Evolutionary conservation across 2,329 filamentous ascomycete species (phyloP).

Genomic region (Ceratocystis ficicola): DNA sequence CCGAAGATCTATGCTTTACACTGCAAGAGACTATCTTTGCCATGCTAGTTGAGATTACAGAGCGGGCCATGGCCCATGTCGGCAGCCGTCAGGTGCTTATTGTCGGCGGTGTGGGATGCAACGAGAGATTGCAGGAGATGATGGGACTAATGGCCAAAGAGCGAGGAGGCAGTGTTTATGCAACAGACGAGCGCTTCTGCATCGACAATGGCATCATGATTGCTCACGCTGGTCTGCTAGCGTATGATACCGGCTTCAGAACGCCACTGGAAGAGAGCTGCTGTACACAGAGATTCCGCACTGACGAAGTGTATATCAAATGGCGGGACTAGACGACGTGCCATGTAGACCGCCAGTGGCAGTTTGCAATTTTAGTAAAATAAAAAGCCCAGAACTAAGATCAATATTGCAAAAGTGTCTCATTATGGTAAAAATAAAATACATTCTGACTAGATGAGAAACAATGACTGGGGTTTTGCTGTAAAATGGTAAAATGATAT

Average conservation of each 20-base stretch:
- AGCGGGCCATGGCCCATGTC: conserved; percentile 96
- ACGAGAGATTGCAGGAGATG: conserved; percentile 91
- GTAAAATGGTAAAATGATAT: not conserved
- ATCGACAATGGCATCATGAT: conserved; percentile 99
- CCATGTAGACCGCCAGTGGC: too few relatives aligned
- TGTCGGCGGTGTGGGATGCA: conserved; percentile 91
- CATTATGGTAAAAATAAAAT: not conserved
- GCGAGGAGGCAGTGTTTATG: conserved; percentile 78
- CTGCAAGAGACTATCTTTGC: conserved; percentile 91
- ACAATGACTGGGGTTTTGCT: not conserved
- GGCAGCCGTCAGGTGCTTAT: conserved; percentile 83
- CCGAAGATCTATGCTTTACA: conserved; percentile 81
- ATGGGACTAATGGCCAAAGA: conserved; percentile 93
- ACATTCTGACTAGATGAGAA: not conserved
- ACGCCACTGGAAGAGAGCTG: conserved; percentile 70
- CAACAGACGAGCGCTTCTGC: conserved; percentile 93
- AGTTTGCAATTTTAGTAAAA: too few relatives aligned
- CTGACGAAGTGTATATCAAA: conserved; percentile 66
- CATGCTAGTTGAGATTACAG: conserved; percentile 97
- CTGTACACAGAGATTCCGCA: conserved; percentile 73
- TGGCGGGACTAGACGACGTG: conserved; percentile 50
- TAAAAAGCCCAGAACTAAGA: not conserved
- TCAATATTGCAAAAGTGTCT: conserved; percentile 2
- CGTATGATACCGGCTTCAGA: conserved; percentile 66
- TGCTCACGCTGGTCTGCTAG: conserved; percentile 82